Percentiles rank a stretch among this genome's conserved stretches.
phyloP scores from a whole-genome alignment of 2,329 filamentous ascomycete species.

The Apiospora phragmitis region DNA sequence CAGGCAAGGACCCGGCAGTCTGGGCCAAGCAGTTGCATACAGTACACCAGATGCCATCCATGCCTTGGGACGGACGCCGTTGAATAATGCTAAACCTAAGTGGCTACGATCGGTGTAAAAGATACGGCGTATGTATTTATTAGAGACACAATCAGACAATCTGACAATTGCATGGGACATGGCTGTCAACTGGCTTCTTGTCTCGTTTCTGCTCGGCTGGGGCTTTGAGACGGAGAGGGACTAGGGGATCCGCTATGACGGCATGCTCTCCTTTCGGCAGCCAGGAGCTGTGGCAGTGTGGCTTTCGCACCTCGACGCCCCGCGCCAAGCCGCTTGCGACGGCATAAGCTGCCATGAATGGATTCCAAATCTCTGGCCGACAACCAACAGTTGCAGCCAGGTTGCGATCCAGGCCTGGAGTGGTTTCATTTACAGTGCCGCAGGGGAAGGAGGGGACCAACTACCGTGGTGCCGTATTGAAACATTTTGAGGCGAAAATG shows the following conservation, averaged over 20 bases:
- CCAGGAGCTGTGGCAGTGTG: neutral
- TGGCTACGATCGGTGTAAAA: neutral
- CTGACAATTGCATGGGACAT: neutral
- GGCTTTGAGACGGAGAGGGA: neutral
- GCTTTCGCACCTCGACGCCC: neutral
- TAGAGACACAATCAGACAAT: neutral
- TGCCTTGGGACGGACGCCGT: neutral
- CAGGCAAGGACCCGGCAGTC: neutral
- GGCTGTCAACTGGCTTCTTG: neutral
- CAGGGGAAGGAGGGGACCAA: neutral
- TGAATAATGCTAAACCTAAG: neutral
- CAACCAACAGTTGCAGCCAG: neutral
- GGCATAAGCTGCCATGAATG: neutral
- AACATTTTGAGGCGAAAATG: neutral
- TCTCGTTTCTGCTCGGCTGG: neutral
- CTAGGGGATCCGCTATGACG: neutral
- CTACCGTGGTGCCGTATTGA: neutral
- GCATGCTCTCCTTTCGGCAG: neutral
- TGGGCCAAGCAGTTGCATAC: neutral
- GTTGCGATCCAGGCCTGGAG: neutral
- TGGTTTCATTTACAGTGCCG: neutral
- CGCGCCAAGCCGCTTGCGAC: conserved; percentile 1
- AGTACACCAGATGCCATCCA: neutral
- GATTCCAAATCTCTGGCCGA: neutral
- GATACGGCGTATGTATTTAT: neutral